phyloP scores from a whole-genome alignment of 2,329 filamentous ascomycete species.

The Talaromyces sp. region DNA sequence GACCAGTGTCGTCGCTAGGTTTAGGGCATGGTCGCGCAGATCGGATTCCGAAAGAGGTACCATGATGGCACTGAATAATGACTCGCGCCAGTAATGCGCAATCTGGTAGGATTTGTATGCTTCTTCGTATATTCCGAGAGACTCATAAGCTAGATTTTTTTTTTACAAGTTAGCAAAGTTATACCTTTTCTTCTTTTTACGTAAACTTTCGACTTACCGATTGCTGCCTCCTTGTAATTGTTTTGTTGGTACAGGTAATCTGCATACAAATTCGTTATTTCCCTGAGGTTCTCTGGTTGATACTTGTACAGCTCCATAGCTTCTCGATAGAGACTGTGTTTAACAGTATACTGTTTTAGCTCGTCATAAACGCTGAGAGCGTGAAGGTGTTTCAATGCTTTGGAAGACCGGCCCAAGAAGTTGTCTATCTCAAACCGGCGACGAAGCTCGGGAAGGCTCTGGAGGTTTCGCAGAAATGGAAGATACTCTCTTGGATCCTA shows the following conservation, averaged over 20 bases:
- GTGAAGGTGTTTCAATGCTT: slow-evolving; percentile 74
- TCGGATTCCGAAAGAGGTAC: slow-evolving; percentile 57
- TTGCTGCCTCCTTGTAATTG: slow-evolving; percentile 76
- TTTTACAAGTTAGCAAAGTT: not conserved
- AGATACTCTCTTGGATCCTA: slow-evolving; percentile 87
- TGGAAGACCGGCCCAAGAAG: slow-evolving; percentile 68
- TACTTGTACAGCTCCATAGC: slow-evolving; percentile 82
- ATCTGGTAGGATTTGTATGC: slow-evolving; percentile 80
- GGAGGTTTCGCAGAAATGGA: slow-evolving; percentile 84
- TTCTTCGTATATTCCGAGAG: slow-evolving; percentile 64
- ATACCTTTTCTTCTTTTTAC: not conserved
- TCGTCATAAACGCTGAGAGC: slow-evolving; percentile 70
- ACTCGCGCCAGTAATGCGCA: slow-evolving; percentile 86
- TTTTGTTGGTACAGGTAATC: slow-evolving; percentile 69
- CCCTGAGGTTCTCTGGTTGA: slow-evolving; percentile 59
- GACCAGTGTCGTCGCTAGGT: slow-evolving; percentile 70
- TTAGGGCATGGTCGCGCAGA: slow-evolving; percentile 62
- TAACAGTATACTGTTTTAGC: slow-evolving; percentile 68
- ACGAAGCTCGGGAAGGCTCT: slow-evolving; percentile 64
- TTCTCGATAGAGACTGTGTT: slow-evolving; percentile 71
- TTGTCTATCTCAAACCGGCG: slow-evolving; percentile 84
- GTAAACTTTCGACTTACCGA: slow-evolving; percentile 39
- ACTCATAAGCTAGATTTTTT: slow-evolving; percentile 64
- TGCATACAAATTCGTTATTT: slow-evolving; percentile 74
- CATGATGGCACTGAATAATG: slow-evolving; percentile 71